phyloP scores from a whole-genome alignment of 2,329 filamentous ascomycete genomes.

The Pyrenophora graminea region DNA sequence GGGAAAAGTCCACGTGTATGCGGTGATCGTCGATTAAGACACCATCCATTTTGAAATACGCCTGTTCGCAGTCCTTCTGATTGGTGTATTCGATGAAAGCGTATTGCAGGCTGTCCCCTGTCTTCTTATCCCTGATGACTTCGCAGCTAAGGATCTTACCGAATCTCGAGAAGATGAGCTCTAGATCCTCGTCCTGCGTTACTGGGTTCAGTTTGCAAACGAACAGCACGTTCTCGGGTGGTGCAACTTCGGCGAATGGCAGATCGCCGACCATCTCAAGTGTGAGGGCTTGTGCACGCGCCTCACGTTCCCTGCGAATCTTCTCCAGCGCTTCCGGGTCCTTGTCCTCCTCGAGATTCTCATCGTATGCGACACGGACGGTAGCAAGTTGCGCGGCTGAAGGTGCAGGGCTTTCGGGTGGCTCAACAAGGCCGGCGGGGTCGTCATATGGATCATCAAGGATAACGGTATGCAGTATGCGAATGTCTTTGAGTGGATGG shows the following conservation, averaged over 20 bases:
- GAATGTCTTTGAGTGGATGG: conserved; percentile 88
- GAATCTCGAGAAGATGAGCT: conserved; percentile 96
- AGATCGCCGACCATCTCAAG: conserved; percentile 97
- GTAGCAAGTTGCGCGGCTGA: conserved; percentile 86
- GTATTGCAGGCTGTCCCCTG: conserved; percentile 93
- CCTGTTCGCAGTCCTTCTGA: conserved; percentile 88
- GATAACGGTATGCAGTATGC: conserved; percentile 88
- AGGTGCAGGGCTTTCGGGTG: conserved; percentile 78
- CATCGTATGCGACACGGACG: conserved; percentile 88
- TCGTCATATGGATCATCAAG: conserved; percentile 92
- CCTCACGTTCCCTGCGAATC: conserved; percentile 82
- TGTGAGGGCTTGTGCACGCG: conserved; percentile 89
- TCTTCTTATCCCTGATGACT: conserved; percentile 91
- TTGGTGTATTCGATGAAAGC: conserved; percentile 97
- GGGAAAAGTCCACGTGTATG: conserved; percentile 98
- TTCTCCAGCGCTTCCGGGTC: conserved; percentile 82
- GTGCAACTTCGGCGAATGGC: conserved; percentile 95
- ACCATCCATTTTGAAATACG: conserved; percentile 98
- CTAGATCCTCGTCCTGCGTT: conserved; percentile 89
- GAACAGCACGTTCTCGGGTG: conserved; percentile 95
- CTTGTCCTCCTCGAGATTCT: conserved; percentile 74
- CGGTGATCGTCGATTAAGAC: conserved; percentile 96
- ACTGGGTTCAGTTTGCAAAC: conserved; percentile 99
- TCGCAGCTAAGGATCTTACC: conserved; percentile 95
- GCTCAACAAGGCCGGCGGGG: conserved; percentile 74